phyloP scores from a whole-genome alignment of 2,329 filamentous ascomycete genomes.

The Claviceps monticola region DNA sequence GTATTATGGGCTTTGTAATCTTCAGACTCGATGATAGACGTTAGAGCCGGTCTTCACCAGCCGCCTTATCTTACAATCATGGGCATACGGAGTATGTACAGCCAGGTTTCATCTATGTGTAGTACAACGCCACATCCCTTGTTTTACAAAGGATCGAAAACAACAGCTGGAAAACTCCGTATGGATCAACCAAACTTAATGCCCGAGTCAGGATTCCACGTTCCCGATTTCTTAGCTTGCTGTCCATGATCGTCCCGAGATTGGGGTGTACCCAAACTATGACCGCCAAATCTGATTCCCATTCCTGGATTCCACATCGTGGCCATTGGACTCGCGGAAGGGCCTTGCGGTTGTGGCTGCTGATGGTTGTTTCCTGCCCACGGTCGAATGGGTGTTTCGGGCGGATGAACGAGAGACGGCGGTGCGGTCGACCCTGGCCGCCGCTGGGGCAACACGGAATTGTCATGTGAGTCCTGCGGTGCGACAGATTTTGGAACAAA shows the following conservation, averaged over 20 bases:
- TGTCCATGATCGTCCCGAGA: conserved; percentile 12
- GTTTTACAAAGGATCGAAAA: not conserved
- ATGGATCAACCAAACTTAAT: conserved; percentile 36
- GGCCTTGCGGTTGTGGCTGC: conserved; percentile 35
- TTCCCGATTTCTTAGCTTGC: conserved; percentile 20
- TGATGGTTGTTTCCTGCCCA: conserved; percentile 45
- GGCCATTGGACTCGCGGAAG: conserved; percentile 19
- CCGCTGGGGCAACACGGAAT: conserved; percentile 4
- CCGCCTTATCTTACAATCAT: no score
- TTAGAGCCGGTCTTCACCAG: no score
- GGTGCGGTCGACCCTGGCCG: conserved; percentile 13
- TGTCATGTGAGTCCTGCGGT: not conserved
- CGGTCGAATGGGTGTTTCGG: conserved; percentile 42
- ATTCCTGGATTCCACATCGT: conserved; percentile 60
- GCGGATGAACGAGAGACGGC: conserved; percentile 15
- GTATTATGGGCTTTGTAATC: no score
- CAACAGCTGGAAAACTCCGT: not conserved
- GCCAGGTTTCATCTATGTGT: not conserved
- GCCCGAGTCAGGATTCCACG: conserved; percentile 46
- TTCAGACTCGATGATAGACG: no score
- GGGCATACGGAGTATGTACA: no score
- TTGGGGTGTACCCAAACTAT: conserved; percentile 8
- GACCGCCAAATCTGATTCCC: conserved; percentile 62
- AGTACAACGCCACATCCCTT: not conserved
- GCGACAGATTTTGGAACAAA: conserved; percentile 2